phyloP scores from a whole-genome alignment of 805 yeast genomes.

The Yarrowia osloensis region DNA sequence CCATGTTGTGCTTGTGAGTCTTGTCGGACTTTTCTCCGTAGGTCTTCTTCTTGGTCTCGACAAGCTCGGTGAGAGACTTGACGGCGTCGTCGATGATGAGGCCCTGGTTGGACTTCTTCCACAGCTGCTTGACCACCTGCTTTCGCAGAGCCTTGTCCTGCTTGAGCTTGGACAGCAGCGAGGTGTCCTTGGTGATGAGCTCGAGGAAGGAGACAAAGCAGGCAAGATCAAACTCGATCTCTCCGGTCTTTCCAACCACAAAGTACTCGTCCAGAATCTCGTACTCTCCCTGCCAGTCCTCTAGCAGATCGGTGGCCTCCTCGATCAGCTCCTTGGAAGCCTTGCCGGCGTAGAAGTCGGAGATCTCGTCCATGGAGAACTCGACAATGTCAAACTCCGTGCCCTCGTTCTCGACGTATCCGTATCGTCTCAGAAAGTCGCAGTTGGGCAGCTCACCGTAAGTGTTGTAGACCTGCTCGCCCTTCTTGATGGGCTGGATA shows the following conservation, averaged over 20 bases:
- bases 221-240: constrained; percentile 29
- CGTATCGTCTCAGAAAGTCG: constrained; percentile 88
- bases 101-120: constrained; percentile 31
- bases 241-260: constrained; percentile 31
- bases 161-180: neutral
- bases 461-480: constrained; percentile 80
- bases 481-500: constrained; percentile 56
- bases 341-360: constrained; percentile 43
- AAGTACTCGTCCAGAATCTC: constrained; percentile 37
- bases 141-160: constrained; percentile 6
- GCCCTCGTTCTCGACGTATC: constrained; percentile 77
- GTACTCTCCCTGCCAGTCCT: constrained; percentile 33
- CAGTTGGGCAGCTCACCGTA: constrained; percentile 90
- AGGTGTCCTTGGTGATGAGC: constrained; percentile 1
- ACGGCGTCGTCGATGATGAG: constrained; percentile 32
- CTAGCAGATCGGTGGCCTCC: constrained; percentile 28
- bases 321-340: constrained; percentile 31
- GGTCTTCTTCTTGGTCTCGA: constrained; percentile 1
- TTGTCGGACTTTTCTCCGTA: constrained; percentile 1
- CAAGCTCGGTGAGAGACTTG: neutral
- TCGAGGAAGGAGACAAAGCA: constrained; percentile 8
- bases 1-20: constrained; percentile 3
- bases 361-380: constrained; percentile 51
- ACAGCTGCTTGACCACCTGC: constrained; percentile 29
- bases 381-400: constrained; percentile 83